Conservation (phyloP, 2,329 filamentous ascomycete genomes). For the Talaromyces piceae region DNA sequence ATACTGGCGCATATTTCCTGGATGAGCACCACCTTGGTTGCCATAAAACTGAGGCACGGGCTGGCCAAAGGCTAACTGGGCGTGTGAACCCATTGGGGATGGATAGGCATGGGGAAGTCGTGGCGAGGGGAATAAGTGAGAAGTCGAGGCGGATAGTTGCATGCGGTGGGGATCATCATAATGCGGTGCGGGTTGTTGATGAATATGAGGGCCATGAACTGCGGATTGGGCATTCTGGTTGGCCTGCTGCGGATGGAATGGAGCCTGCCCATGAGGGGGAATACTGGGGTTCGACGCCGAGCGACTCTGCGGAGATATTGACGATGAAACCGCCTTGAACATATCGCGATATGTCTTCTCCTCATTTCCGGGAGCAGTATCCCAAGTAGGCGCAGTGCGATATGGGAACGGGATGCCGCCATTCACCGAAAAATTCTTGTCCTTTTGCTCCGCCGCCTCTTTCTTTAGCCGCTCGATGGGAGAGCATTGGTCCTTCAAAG, state of each 20-base stretch:
- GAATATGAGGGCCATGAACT: conserved; percentile 69
- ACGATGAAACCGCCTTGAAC: conserved; percentile 62
- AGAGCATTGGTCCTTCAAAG: conserved; percentile 52
- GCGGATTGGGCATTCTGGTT: conserved; percentile 60
- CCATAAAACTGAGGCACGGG: conserved; percentile 65
- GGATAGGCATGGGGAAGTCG: conserved; percentile 66
- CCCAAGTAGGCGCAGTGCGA: conserved; percentile 80
- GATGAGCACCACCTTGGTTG: conserved; percentile 61
- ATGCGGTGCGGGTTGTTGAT: conserved; percentile 66
- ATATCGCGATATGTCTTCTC: conserved; percentile 74
- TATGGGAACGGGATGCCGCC: conserved; percentile 78
- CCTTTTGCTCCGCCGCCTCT: conserved; percentile 44
- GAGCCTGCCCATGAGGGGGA: conserved; percentile 75
- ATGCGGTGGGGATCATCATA: conserved; percentile 79
- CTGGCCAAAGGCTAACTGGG: conserved; percentile 64
- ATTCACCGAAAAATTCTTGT: conserved; percentile 63
- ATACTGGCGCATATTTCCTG: conserved; percentile 63
- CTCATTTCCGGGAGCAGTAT: conserved; percentile 58
- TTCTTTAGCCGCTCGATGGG: conserved; percentile 65
- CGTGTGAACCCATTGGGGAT: conserved; percentile 59
- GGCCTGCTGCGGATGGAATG: conserved; percentile 71
- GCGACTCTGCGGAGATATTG: conserved; percentile 64
- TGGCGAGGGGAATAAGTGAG: conserved; percentile 79
- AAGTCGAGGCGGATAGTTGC: conserved; percentile 73
- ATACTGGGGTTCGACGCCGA: conserved; percentile 57